Base-by-base conservation (phyloP, 2,329 filamentous ascomycete genomes). In the Fusarium pseudocircinatum region DNA sequence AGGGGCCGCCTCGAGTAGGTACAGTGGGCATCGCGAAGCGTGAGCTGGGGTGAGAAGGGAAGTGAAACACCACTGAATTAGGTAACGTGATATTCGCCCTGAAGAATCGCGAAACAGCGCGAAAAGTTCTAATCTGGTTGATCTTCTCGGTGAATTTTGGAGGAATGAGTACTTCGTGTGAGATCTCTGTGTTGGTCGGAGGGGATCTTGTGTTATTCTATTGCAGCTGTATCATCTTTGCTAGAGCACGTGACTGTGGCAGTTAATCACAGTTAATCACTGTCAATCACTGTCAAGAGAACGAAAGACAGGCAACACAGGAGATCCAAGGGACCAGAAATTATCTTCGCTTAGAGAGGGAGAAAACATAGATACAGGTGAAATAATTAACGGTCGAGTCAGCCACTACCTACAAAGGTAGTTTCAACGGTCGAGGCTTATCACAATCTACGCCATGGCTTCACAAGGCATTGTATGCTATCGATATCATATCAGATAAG, bases 1-100 rank as follows among this genome's bases (percentile, higher is more conserved):
- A 63, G 5, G 81, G 81, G 1, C 82, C 82, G 2, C 82, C 83
- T 4, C 81, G 64, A 4, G 28, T 44, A 3, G 64, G 32, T 1
- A 62, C 18, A 0, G 65, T 37, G 3, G 65, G 65, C 65, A 67
- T 28, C 26, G 26, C 26, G 26, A 28, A 28, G 26, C 26, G 26
- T 28, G 26, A 28, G 26, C 26, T 28, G 26, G 26, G 26, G 26
- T 7, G 26, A 28, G 26, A 28, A 28, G 26, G 26, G 26, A 28
- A 28, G 26, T 28, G 26, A 28, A 28, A 28, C 26, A 28, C 26
- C 26, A 28, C 26, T 28, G 26, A 28, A 28, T 28, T 7, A 18
- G 18, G 34, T 16, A 36, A 36, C 34, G 34, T 36, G 34, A 36
- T 36, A 36, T 36, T 9, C 8, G 18, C 8, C 3, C 20, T 30